Percentiles rank a stretch among this genome's conserved stretches.
phyloP scores from a whole-genome alignment of 495 filamentous ascomycete genomes.

The Podospora anserina region DNA sequence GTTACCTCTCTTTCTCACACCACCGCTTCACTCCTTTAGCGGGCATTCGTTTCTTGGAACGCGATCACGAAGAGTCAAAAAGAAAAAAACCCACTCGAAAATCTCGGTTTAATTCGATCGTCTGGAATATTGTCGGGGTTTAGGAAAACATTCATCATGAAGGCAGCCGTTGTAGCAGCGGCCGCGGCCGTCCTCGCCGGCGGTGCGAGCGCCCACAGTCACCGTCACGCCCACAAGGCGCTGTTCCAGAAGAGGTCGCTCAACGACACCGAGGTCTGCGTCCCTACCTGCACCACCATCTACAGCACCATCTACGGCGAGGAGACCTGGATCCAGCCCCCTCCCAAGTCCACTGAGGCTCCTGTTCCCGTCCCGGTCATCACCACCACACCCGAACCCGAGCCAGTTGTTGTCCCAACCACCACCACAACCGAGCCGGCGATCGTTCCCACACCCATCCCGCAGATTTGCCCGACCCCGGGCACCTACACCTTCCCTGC shows the following conservation, averaged over 20 bases:
- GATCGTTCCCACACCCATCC: slow-evolving; percentile 60
- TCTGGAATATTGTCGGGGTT: slow-evolving; percentile 1
- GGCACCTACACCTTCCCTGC: slow-evolving; percentile 80
- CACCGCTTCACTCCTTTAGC: slow-evolving; percentile 98
- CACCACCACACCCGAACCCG: slow-evolving; percentile 19
- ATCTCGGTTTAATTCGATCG: slow-evolving; percentile 19
- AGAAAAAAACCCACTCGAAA: slow-evolving; percentile 19
- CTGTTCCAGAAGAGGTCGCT: slow-evolving; percentile 52
- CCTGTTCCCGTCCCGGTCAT: slow-evolving; percentile 13
- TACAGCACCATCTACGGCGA: slow-evolving; percentile 57
- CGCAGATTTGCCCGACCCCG: slow-evolving; percentile 66
- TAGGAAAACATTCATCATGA: slow-evolving; percentile 51
- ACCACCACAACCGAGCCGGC: slow-evolving; percentile 34
- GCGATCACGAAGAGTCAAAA: slow-evolving; percentile 34
- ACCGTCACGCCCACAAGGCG: slow-evolving; percentile 59
- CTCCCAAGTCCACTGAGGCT: slow-evolving; percentile 31
- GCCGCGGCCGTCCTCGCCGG: slow-evolving; percentile 64
- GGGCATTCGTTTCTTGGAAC: slow-evolving; percentile 69
- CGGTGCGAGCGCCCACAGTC: slow-evolving; percentile 55
- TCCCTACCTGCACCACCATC: slow-evolving; percentile 68
- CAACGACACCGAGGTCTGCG: slow-evolving; percentile 39
- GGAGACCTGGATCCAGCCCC: slow-evolving; percentile 49
- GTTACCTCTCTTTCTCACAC: slow-evolving; percentile 48
- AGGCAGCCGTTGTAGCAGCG: slow-evolving; percentile 61
- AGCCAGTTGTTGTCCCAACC: slow-evolving; percentile 12